phyloP scores from a whole-genome alignment of 768 basidiomycete species.

The Pisolithus marmoratus region DNA sequence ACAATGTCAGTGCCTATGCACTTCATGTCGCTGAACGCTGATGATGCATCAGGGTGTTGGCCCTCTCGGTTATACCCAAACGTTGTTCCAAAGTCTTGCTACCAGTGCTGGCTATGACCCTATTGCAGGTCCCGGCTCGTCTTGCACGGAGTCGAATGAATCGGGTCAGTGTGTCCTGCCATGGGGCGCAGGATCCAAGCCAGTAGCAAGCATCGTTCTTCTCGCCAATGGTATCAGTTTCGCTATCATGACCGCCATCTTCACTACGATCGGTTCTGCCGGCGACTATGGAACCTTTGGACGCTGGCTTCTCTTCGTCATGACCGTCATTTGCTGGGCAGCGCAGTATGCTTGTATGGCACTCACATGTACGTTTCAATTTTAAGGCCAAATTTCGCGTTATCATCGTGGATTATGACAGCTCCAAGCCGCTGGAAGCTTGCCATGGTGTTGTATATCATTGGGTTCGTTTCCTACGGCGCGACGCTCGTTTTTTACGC shows the following conservation, averaged over 20 bases:
- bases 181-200: slow-evolving; percentile 68
- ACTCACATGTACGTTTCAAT: slow-evolving; percentile 49
- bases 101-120: slow-evolving; percentile 74
- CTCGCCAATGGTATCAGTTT: slow-evolving; percentile 74
- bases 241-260: slow-evolving; percentile 73
- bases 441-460: slow-evolving; percentile 75
- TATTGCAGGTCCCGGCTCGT: slow-evolving; percentile 59
- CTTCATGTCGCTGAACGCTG: neutral
- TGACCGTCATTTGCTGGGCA: slow-evolving; percentile 75
- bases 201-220: slow-evolving; percentile 72
- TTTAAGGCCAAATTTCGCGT: neutral
- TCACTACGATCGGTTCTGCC: slow-evolving; percentile 64
- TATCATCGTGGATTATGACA: slow-evolving; percentile 17
- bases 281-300: slow-evolving; percentile 47
- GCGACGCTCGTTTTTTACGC: slow-evolving; percentile 80
- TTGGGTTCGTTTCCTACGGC: slow-evolving; percentile 74
- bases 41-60: slow-evolving; percentile 52
- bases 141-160: slow-evolving; percentile 49
- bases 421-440: slow-evolving; percentile 65
- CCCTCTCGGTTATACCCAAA: slow-evolving; percentile 63
- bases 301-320: slow-evolving; percentile 66
- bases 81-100: slow-evolving; percentile 67
- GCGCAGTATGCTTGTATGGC: slow-evolving; percentile 75
- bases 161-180: slow-evolving; percentile 76
- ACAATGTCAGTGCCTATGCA: slow-evolving; percentile 47